Evolutionary conservation across 768 basidiomycete species (phyloP), one percentile per base, ranked within the genome.

Genomic region (Asterophora lycoperdoides): DNA sequence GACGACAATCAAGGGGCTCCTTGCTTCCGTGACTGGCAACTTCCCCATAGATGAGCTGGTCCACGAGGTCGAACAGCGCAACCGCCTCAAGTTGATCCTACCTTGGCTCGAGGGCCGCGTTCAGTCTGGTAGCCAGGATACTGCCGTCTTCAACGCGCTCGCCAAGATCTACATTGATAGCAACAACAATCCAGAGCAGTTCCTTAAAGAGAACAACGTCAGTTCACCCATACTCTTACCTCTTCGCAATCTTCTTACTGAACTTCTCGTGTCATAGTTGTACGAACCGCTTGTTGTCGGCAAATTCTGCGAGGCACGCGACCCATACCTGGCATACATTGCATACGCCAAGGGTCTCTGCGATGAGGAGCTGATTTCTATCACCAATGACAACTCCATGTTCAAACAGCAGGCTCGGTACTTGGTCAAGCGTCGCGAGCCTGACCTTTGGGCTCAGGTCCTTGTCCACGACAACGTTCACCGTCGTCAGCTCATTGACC

Each of bases 381-480:
- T 99, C 66, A 98, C 96, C 41, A 98, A 98, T 64, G 94, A 95
- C 56, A 99, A 99, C 73, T 86, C 93, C 10, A 99, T 99, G 96
- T 99, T 94, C 80, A 99, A 98, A 71, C 95, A 99, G 61, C 96
- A 98, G 68, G 91, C 96, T 44, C 86, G 96, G 23, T 99, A 99
- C 70, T 82, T 99, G 49, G 90, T 97, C 63, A 96, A 94, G 70
- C 86, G 96, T 58, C 90, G 96, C 53, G 84, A 91, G 53, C 83
- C 89, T 13, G 96, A 98, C 53, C 81, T 99, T 26, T 99, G 96
- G 96, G 83, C 87, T 1, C 93, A 97, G 68, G 96, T 99, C 30
- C 84, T 99, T 47, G 75, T 81, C 9, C 77, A 80, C 3, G 93
- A 93, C 55, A 97, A 96, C 67, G 79, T 91, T 41, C 86, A 98